Percentiles rank a stretch among this genome's conserved stretches.
These are phyloP conservation scores for Bruguiera parviflora DNA, from an alignment of 345 rosid species.

Conservation along the genomic window DNA sequence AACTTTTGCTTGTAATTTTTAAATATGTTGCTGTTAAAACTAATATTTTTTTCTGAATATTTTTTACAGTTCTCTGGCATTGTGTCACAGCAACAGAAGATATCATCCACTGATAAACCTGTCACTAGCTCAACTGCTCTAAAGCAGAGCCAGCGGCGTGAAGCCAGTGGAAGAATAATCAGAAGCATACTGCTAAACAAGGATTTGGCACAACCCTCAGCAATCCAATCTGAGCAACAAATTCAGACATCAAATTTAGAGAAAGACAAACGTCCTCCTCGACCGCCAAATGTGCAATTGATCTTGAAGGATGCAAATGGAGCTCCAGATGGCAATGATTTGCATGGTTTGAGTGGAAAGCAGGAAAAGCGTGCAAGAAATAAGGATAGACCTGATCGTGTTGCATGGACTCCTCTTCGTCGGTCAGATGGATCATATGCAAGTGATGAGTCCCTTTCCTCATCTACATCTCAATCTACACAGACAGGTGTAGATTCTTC, in stretches of 20 bases:
- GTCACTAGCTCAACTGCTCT: constrained; percentile 26
- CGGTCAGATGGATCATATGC: constrained; percentile 54
- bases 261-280: constrained; percentile 49
- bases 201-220: constrained; percentile 41
- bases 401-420: constrained; percentile 62
- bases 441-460: constrained; percentile 44
- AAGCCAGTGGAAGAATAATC: constrained; percentile 40
- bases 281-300: constrained; percentile 29
- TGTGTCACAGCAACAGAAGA: constrained; percentile 28
- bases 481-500: constrained; percentile 23
- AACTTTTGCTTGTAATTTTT: not conserved
- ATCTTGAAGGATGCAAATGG: constrained; percentile 45
- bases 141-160: constrained; percentile 44
- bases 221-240: constrained; percentile 42
- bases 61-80: constrained; percentile 29
- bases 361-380: constrained; percentile 49
- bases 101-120: constrained; percentile 26
- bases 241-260: constrained; percentile 32
- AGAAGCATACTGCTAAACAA: constrained; percentile 46
- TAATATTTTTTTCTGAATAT: not conserved
- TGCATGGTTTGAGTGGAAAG: constrained; percentile 38
- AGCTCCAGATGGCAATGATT: constrained; percentile 41
- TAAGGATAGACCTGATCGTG: constrained; percentile 71
- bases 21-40: not conserved
- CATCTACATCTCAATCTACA: constrained; percentile 27